Conservation (phyloP, 257 asterid genomes). For the Solanum arcanum region DNA sequence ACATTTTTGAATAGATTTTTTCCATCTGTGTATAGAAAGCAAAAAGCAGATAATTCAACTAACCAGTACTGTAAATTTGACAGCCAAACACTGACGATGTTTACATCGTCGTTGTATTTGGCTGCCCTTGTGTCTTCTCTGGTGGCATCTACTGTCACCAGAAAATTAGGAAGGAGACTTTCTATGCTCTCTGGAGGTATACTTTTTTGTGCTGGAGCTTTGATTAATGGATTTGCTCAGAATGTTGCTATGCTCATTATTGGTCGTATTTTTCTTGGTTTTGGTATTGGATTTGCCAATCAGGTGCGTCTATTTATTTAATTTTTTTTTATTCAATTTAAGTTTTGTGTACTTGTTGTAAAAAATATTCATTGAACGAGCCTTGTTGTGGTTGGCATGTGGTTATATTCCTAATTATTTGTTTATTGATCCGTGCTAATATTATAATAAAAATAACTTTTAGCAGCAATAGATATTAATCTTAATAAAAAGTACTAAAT, state of each 20-base stretch:
- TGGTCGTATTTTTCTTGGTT: conserved; percentile 78
- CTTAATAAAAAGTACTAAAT: too few species aligned
- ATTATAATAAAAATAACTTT: too few species aligned
- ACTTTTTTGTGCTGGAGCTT: conserved; percentile 64
- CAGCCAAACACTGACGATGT: conserved; percentile 57
- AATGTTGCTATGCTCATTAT: conserved; percentile 58
- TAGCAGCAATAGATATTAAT: too few species aligned
- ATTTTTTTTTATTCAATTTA: neutral
- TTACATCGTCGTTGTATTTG: conserved; percentile 74
- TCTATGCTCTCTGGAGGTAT: conserved; percentile 77
- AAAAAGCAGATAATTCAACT: conserved; percentile 28
- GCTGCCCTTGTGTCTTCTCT: conserved; percentile 69
- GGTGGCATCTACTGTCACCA: conserved; percentile 56
- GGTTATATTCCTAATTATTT: neutral
- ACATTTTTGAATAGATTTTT: conserved; percentile 57
- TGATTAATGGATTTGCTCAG: conserved; percentile 57
- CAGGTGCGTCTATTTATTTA: conserved; percentile 29
- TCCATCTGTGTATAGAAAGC: conserved; percentile 42
- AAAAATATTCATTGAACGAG: neutral
- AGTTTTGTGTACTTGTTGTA: neutral
- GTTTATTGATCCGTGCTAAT: neutral
- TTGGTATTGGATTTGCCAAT: conserved; percentile 84
- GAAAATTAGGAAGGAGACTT: conserved; percentile 49
- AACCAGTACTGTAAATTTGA: conserved; percentile 83
- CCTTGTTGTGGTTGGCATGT: neutral